A percentile compares a stretch with the other conserved stretches of the same genome.
These are phyloP conservation scores for Pulveroboletus sp. DNA, from an alignment of 768 basidiomycete genomes.

Conservation along the genomic window DNA sequence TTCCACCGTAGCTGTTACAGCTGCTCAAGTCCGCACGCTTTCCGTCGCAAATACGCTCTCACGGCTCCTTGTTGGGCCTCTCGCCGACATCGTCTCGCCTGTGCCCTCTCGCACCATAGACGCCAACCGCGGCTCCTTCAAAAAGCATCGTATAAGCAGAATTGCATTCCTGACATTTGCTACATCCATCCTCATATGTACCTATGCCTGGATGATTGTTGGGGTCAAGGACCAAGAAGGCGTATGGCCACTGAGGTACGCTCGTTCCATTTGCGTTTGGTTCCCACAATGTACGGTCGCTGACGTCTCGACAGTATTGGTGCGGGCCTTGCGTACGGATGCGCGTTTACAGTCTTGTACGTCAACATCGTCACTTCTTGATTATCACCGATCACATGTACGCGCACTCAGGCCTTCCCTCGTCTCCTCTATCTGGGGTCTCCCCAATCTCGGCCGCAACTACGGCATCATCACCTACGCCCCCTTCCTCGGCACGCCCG, in stretches of 20 bases:
- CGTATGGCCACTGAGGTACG: slow-evolving; percentile 71
- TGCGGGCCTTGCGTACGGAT: slow-evolving; percentile 66
- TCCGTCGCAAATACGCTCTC: slow-evolving; percentile 70
- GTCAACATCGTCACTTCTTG: no score
- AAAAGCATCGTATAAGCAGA: slow-evolving; percentile 58
- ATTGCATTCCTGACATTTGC: slow-evolving; percentile 54
- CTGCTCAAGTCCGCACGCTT: slow-evolving; percentile 65
- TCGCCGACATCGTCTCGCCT: slow-evolving; percentile 73
- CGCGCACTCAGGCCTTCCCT: slow-evolving; percentile 49
- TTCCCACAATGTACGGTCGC: background rate
- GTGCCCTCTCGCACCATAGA: slow-evolving; percentile 39
- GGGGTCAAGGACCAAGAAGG: slow-evolving; percentile 45
- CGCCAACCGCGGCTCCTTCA: slow-evolving; percentile 28
- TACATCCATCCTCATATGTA: slow-evolving; percentile 43
- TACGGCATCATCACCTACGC: slow-evolving; percentile 73
- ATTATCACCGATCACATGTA: background rate
- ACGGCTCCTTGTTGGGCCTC: slow-evolving; percentile 60
- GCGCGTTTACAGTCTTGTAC: slow-evolving; percentile 67
- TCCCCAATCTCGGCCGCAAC: slow-evolving; percentile 67
- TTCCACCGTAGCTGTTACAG: slow-evolving; percentile 37
- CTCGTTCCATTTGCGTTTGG: background rate
- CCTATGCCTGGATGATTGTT: slow-evolving; percentile 54
- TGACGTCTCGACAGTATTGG: slow-evolving; percentile 45
- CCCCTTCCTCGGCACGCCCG: slow-evolving; percentile 68
- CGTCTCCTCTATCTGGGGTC: slow-evolving; percentile 68